These are phyloP conservation scores for Colletotrichum euphorbiae DNA, from an alignment of 2,329 filamentous ascomycete species.

Conservation along the genomic window DNA sequence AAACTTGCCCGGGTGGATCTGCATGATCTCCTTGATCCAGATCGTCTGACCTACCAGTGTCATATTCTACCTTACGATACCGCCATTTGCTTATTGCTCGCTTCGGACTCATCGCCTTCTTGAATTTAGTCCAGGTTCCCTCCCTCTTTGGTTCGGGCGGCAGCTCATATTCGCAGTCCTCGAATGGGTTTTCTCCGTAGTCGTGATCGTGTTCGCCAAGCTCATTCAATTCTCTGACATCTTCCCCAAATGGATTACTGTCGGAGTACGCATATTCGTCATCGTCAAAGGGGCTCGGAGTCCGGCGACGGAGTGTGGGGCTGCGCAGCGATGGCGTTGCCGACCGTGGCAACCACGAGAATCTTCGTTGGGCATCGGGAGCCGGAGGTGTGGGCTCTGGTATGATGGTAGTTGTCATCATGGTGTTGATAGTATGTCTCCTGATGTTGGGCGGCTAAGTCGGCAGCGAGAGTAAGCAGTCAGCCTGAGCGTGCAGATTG, in stretches of 20 bases:
- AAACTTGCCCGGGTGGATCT: background rate
- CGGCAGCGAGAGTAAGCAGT: background rate
- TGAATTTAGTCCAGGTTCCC: constrained; percentile 34
- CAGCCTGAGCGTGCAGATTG: background rate
- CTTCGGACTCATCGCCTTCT: constrained; percentile 37
- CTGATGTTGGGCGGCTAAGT: constrained; percentile 4
- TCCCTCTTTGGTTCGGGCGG: constrained; percentile 17
- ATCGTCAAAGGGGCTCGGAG: constrained; percentile 31
- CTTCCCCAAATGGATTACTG: constrained; percentile 34
- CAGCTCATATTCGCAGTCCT: constrained; percentile 36
- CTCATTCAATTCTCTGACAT: constrained; percentile 29
- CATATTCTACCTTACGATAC: constrained; percentile 34
- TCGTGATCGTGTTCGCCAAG: background rate
- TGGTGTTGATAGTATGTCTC: constrained; percentile 34
- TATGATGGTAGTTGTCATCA: constrained; percentile 33
- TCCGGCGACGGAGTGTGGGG: constrained; percentile 27
- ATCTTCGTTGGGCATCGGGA: constrained; percentile 16
- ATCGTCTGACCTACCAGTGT: background rate
- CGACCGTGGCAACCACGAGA: constrained; percentile 33
- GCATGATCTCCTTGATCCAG: constrained; percentile 9
- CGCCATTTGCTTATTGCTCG: constrained; percentile 35
- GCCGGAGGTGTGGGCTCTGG: constrained; percentile 30
- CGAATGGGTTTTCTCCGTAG: constrained; percentile 20
- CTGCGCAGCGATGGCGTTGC: constrained; percentile 31
- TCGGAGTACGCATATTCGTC: constrained; percentile 32